phyloP scores from a whole-genome alignment of 2,329 filamentous ascomycete species.

The Ophiostoma quercus region DNA sequence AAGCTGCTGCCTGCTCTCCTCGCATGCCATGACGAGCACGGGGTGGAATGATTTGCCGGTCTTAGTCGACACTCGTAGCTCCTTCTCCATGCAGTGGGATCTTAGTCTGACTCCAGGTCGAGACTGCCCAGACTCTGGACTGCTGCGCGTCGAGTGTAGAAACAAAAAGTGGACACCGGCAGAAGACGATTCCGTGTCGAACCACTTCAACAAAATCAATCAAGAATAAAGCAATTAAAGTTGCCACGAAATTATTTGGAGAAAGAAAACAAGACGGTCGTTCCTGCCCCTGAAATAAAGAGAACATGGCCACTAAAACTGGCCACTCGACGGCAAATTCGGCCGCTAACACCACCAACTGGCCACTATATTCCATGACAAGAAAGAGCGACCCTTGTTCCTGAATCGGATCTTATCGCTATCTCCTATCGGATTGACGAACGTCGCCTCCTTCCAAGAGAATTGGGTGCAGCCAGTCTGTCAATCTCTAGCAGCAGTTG shows the following conservation, averaged over 20 bases:
- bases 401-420: conserved; percentile 24
- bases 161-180: conserved; percentile 20
- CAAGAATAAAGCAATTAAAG: neutral
- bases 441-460: neutral
- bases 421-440: conserved; percentile 14
- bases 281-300: neutral
- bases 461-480: neutral
- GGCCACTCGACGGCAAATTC: neutral
- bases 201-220: conserved; percentile 16
- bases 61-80: neutral
- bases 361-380: neutral
- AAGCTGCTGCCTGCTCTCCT: neutral
- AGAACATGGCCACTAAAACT: neutral
- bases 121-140: neutral
- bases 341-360: neutral
- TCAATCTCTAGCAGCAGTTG: neutral
- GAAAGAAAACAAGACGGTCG: neutral
- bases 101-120: too few relatives aligned
- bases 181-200: conserved; percentile 24
- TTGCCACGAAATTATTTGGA: neutral
- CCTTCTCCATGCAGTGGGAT: neutral
- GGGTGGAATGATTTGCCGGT: conserved; percentile 2
- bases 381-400: conserved; percentile 16
- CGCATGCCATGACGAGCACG: neutral
- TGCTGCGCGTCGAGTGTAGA: neutral